A percentile compares a stretch with the other conserved stretches of the same genome.
Evolutionary conservation across 257 asterid species (phyloP).

Genomic region (Nicotiana paniculata): DNA sequence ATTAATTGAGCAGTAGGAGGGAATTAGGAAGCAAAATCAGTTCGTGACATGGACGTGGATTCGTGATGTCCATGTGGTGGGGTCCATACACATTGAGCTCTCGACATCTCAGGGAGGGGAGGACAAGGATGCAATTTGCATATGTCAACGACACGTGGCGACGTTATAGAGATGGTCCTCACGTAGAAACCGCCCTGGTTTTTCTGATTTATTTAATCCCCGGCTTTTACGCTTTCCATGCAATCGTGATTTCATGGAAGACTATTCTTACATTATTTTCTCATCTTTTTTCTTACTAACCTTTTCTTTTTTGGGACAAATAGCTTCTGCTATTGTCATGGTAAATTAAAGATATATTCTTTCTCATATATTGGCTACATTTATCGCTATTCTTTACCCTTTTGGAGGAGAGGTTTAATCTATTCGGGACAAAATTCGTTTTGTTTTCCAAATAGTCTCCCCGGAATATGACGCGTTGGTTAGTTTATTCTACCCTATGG

Average conservation of each 20-base stretch:
- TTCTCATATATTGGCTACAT: not conserved
- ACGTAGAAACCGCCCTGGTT: not conserved
- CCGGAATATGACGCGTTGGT: too few species aligned
- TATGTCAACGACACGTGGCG: slow-evolving; percentile 31
- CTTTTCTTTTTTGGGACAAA: not conserved
- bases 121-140: not conserved
- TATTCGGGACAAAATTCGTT: not conserved
- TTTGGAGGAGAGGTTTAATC: not conserved
- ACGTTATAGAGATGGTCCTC: not conserved
- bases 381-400: not conserved
- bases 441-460: too few species aligned
- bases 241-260: slow-evolving; percentile 4
- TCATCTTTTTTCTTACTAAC: not conserved
- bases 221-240: slow-evolving; percentile 22
- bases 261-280: not conserved
- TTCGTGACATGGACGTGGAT: not conserved
- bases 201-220: not conserved
- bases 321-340: not conserved
- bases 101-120: not conserved
- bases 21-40: not conserved
- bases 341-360: not conserved
- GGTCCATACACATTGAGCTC: not conserved
- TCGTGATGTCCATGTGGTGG: slow-evolving; percentile 3
- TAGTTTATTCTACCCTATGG: too few species aligned
- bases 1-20: not conserved